Percentiles rank a stretch among this genome's conserved stretches.
Evolutionary conservation across 2,329 filamentous ascomycete species (phyloP).

Genomic region (Cercospora sp.): DNA sequence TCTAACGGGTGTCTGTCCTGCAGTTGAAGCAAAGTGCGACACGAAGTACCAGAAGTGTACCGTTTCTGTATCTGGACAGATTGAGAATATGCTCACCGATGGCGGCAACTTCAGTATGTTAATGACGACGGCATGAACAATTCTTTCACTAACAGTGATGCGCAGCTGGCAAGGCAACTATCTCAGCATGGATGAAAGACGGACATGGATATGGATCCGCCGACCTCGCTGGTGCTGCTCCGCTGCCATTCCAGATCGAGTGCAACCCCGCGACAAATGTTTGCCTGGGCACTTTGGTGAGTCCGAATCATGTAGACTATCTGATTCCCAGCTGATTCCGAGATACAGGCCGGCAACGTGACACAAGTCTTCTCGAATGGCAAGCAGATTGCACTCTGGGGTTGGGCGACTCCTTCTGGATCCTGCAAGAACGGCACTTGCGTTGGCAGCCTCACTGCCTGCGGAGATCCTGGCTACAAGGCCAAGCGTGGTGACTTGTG

Average conservation of each 20-base stretch:
- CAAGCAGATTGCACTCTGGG: constrained; percentile 20
- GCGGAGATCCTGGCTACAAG: constrained; percentile 21
- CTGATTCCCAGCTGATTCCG: background rate
- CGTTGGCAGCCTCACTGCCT: constrained; percentile 12
- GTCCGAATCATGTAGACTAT: background rate
- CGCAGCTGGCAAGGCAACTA: constrained; percentile 16
- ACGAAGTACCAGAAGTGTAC: constrained; percentile 16
- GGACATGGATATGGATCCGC: constrained; percentile 17
- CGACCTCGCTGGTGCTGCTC: constrained; percentile 13
- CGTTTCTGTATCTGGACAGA: constrained; percentile 15
- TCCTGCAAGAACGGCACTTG: constrained; percentile 15
- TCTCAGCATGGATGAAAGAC: constrained; percentile 21
- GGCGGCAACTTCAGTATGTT: constrained; percentile 18
- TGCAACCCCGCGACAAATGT: constrained; percentile 14
- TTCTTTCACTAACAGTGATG: background rate
- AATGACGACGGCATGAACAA: background rate
- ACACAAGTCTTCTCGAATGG: constrained; percentile 21
- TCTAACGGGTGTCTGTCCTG: background rate
- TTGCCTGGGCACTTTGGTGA: constrained; percentile 15
- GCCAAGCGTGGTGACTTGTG: background rate
- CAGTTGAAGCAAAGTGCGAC: constrained; percentile 15
- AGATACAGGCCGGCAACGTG: constrained; percentile 15
- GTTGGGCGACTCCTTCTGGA: constrained; percentile 19
- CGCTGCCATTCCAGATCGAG: constrained; percentile 20
- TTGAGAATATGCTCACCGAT: constrained; percentile 18